Conservation (phyloP, 2,329 filamentous ascomycete species). For the Aspergillus japonicus region DNA sequence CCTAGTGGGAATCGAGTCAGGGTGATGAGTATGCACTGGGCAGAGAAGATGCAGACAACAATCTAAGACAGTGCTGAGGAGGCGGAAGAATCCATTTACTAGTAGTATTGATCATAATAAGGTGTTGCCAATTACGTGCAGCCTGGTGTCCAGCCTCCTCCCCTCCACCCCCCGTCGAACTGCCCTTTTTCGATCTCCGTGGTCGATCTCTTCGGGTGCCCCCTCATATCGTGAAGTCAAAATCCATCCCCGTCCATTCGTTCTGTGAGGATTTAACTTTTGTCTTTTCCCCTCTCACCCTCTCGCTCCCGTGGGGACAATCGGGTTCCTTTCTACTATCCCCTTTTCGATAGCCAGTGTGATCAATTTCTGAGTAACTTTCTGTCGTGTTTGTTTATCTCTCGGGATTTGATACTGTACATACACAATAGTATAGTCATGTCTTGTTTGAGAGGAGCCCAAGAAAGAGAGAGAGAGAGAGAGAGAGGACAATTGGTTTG, state of each 20-base stretch:
- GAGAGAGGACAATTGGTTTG: not conserved
- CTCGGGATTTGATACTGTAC: too few relatives aligned
- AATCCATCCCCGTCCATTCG: not conserved
- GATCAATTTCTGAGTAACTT: too few relatives aligned
- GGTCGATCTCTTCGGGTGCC: not conserved
- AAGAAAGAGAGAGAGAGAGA: too few relatives aligned
- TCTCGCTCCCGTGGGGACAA: not conserved
- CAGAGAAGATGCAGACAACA: not conserved
- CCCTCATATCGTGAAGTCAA: not conserved
- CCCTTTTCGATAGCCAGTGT: too few relatives aligned
- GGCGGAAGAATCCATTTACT: slow-evolving; percentile 14
- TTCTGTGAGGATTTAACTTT: not conserved
- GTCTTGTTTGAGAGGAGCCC: too few relatives aligned
- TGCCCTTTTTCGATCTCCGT: not conserved
- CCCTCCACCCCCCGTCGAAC: not conserved
- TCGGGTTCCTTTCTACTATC: not conserved
- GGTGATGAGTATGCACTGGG: not conserved
- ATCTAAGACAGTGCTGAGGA: not conserved
- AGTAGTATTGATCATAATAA: slow-evolving; percentile 7
- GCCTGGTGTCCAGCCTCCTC: too few relatives aligned
- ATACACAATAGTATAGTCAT: too few relatives aligned
- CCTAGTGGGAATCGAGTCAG: not conserved
- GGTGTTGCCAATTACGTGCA: not conserved
- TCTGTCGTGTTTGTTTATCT: too few relatives aligned
- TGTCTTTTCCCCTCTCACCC: not conserved